These are phyloP conservation scores for Alternaria brassicicola DNA, from an alignment of 2,329 filamentous ascomycete species.

Conservation along the genomic window DNA sequence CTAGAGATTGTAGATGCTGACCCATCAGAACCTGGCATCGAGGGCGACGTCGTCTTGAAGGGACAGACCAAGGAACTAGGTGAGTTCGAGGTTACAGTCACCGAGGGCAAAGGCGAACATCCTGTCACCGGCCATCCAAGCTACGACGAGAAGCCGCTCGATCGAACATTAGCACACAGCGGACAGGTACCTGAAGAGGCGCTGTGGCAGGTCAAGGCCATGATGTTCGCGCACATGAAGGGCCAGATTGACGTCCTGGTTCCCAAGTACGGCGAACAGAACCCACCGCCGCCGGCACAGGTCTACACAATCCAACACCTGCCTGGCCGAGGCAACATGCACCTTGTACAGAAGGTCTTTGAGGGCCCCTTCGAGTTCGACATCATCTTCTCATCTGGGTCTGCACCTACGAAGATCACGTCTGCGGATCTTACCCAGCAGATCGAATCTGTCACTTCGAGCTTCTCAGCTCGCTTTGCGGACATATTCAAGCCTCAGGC, in stretches of 20 bases:
- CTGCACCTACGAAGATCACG: constrained; percentile 61
- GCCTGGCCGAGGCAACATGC: constrained; percentile 76
- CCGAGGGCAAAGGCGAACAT: constrained; percentile 69
- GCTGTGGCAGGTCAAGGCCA: constrained; percentile 82
- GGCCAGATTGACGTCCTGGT: constrained; percentile 65
- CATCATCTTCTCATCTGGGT: constrained; percentile 83
- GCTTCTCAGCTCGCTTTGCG: constrained; percentile 77
- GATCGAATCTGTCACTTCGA: constrained; percentile 68
- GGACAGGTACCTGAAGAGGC: constrained; percentile 68
- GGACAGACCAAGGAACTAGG: constrained; percentile 76
- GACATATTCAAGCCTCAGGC: constrained; percentile 73
- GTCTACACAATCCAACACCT: constrained; percentile 78
- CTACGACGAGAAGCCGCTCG: constrained; percentile 71
- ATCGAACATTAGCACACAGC: constrained; percentile 77
- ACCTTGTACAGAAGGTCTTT: constrained; percentile 90
- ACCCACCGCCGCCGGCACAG: constrained; percentile 81
- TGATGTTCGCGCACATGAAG: constrained; percentile 69
- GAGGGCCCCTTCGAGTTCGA: constrained; percentile 91
- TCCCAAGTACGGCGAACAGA: constrained; percentile 62
- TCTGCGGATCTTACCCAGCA: constrained; percentile 71
- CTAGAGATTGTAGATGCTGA: constrained; percentile 65
- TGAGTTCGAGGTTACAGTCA: constrained; percentile 78
- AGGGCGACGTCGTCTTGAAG: constrained; percentile 69
- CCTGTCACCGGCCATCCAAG: constrained; percentile 66
- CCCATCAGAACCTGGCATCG: constrained; percentile 54